Percentiles rank a stretch among this genome's conserved stretches.
These are phyloP conservation scores for Cynara cardunculus DNA, from an alignment of 129 eudicot genomes.

Conservation along the genomic window DNA sequence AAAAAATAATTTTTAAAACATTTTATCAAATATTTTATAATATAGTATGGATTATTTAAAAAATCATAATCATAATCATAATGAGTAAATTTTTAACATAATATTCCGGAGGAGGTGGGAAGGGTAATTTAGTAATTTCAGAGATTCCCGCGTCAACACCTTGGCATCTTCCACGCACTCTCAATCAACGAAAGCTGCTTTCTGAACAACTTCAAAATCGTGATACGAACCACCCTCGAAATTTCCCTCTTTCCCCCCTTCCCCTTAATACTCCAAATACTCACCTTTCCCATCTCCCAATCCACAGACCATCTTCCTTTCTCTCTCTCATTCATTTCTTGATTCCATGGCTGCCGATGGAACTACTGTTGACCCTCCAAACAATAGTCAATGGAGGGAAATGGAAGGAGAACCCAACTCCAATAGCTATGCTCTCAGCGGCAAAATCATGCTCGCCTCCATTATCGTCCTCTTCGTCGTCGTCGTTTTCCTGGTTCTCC, in stretches of 20 bases:
- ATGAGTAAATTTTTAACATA: no score
- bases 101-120: no score
- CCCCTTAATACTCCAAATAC: neutral
- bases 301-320: neutral
- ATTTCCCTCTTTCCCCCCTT: conserved; percentile 2
- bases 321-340: no score
- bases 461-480: conserved; percentile 58
- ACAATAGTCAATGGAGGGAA: neutral
- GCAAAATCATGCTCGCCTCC: conserved; percentile 80
- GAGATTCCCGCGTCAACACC: conserved; percentile 20
- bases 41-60: no score
- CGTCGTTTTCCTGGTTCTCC: conserved; percentile 47
- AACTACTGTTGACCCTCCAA: neutral
- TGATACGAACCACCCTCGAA: conserved; percentile 29
- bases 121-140: neutral
- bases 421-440: conserved; percentile 59
- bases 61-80: no score
- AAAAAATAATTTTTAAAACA: no score
- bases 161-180: conserved; percentile 12
- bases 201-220: conserved; percentile 1
- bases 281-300: neutral
- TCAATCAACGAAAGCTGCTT: conserved; percentile 25
- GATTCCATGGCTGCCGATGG: conserved; percentile 3
- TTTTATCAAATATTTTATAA: no score
- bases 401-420: neutral